phyloP scores from a whole-genome alignment of 2,329 filamentous ascomycete species.

The Colletotrichum abscissum region DNA sequence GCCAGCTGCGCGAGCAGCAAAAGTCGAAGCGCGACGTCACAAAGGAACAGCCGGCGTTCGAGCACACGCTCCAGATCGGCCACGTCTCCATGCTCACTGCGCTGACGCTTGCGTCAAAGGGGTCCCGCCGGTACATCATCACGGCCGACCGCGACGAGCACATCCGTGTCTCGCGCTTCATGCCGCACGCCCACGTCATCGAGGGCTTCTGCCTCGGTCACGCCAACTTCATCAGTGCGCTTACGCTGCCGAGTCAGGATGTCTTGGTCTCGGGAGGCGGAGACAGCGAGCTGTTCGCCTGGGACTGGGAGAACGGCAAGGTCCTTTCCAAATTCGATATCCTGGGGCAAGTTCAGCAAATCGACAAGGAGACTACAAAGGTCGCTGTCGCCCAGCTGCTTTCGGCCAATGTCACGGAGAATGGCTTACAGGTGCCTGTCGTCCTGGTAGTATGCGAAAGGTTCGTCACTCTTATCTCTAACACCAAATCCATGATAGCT shows the following conservation, averaged over 20 bases:
- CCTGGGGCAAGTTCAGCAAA: conserved; percentile 47
- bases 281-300: conserved; percentile 81
- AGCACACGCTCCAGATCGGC: conserved; percentile 83
- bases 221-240: conserved; percentile 81
- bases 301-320: conserved; percentile 77
- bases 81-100: conserved; percentile 96
- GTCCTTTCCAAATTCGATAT: conserved; percentile 67
- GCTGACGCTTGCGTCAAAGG: conserved; percentile 64
- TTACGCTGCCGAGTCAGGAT: conserved; percentile 75
- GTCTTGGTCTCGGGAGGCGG: conserved; percentile 88
- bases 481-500: conserved; percentile 25
- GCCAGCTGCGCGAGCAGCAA: conserved; percentile 56
- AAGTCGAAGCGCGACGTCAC: conserved; percentile 42
- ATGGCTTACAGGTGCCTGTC: conserved; percentile 28
- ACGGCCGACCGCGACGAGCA: conserved; percentile 74
- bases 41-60: conserved; percentile 66
- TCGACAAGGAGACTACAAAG: conserved; percentile 49
- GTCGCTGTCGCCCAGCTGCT: conserved; percentile 60
- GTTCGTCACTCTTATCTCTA: conserved; percentile 48
- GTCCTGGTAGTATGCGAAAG: conserved; percentile 56
- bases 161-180: conserved; percentile 85
- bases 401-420: conserved; percentile 41
- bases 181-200: conserved; percentile 87
- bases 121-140: conserved; percentile 60
- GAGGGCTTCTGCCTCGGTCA: conserved; percentile 92